phyloP scores from a whole-genome alignment of 1,284 basidiomycete species.

The Heliocybe sulcata region DNA sequence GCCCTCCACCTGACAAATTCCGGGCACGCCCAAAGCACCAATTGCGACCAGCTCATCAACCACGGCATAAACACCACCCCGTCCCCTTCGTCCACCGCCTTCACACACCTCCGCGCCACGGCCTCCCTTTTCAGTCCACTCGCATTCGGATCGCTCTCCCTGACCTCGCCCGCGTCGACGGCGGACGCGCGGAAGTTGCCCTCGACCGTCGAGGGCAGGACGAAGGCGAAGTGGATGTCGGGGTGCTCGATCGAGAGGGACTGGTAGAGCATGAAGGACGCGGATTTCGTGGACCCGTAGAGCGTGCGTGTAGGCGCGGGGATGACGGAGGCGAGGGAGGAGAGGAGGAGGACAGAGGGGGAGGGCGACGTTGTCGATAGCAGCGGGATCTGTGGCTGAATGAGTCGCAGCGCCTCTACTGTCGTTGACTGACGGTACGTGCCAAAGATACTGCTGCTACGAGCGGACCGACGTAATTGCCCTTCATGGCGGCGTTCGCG shows the following conservation, averaged over 20 bases:
- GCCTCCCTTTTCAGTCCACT: conserved; percentile 46
- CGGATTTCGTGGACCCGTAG: conserved; percentile 82
- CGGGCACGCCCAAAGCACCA: conserved; percentile 61
- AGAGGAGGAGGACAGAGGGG: conserved; percentile 77
- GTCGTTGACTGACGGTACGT: conserved; percentile 18
- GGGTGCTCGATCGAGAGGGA: conserved; percentile 77
- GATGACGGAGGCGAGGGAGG: conserved; percentile 74
- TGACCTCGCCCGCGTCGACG: conserved; percentile 49
- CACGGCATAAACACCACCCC: conserved; percentile 51
- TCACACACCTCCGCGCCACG: conserved; percentile 49
- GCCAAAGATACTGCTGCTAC: conserved; percentile 63
- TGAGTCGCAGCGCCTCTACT: neutral
- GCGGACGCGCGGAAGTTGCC: conserved; percentile 78
- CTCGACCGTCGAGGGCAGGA: conserved; percentile 60
- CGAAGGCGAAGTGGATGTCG: conserved; percentile 45
- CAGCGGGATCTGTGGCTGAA: conserved; percentile 59
- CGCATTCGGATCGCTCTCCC: conserved; percentile 47
- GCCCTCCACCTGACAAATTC: conserved; percentile 46
- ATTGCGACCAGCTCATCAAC: conserved; percentile 27
- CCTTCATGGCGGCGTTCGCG: conserved; percentile 43
- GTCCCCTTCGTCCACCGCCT: conserved; percentile 48
- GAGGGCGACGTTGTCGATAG: conserved; percentile 60
- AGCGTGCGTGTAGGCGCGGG: conserved; percentile 83
- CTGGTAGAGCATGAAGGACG: conserved; percentile 74
- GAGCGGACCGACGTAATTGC: conserved; percentile 63